Percentiles rank a stretch among this genome's conserved stretches.
Conservation (phyloP, 495 filamentous ascomycete genomes). For the Trypethelium eluteriae region DNA sequence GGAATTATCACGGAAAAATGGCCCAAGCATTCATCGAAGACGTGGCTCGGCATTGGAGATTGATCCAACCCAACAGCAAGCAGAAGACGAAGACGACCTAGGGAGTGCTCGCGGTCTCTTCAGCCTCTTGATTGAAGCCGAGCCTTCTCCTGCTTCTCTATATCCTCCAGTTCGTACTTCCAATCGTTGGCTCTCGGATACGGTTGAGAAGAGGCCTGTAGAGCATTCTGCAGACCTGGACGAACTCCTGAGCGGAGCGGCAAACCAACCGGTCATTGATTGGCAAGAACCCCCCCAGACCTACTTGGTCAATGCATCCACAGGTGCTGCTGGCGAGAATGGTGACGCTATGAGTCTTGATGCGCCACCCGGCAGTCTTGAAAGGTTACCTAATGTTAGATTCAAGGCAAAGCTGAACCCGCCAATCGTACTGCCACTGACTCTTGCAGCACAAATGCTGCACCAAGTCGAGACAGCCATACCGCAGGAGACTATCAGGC, state of each 20-base stretch:
- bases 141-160: constrained; percentile 42
- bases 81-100: constrained; percentile 18
- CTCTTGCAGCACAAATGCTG: constrained; percentile 59
- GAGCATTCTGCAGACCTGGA: constrained; percentile 31
- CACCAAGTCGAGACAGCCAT: constrained; percentile 50
- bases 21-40: constrained; percentile 11
- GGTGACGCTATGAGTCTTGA: constrained; percentile 44
- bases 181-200: constrained; percentile 55
- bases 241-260: constrained; percentile 36
- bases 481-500: constrained; percentile 46
- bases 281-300: constrained; percentile 57
- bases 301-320: constrained; percentile 29
- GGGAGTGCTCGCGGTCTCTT: constrained; percentile 41
- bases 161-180: constrained; percentile 57
- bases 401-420: constrained; percentile 83
- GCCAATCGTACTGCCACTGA: constrained; percentile 64
- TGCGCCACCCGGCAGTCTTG: constrained; percentile 34
- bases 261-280: constrained; percentile 41
- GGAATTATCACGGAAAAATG: neutral
- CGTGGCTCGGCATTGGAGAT: constrained; percentile 24
- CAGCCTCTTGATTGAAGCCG: constrained; percentile 59
- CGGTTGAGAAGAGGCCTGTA: constrained; percentile 44
- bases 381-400: constrained; percentile 61
- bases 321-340: constrained; percentile 13
- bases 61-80: constrained; percentile 13